A percentile compares a stretch with the other conserved stretches of the same genome.
phyloP scores from a whole-genome alignment of 768 basidiomycete species.

The Pleurotus sapidus region DNA sequence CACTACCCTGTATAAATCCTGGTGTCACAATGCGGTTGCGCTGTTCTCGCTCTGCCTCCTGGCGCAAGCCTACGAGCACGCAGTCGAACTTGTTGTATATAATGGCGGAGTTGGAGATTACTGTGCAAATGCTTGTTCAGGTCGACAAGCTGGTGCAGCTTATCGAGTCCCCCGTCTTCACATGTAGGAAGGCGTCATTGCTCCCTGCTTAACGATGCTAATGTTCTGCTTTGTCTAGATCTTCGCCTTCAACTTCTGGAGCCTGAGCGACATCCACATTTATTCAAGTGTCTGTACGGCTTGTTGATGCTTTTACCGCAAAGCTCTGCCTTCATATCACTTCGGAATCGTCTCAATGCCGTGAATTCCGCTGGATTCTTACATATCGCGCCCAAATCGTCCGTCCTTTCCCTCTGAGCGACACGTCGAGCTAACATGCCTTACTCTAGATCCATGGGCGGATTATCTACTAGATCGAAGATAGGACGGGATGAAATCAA shows the following conservation, averaged over 20 bases:
- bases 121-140: constrained; percentile 91
- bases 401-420: constrained; percentile 21
- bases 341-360: constrained; percentile 90
- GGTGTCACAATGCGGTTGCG: constrained; percentile 98
- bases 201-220: background rate
- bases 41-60: constrained; percentile 95
- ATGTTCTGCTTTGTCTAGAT: constrained; percentile 37
- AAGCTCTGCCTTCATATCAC: constrained; percentile 92
- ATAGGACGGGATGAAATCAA: constrained; percentile 87
- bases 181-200: constrained; percentile 54
- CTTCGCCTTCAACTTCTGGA: constrained; percentile 92
- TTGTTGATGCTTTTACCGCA: constrained; percentile 96
- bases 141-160: constrained; percentile 97
- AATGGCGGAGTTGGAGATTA: constrained; percentile 98
- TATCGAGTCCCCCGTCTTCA: constrained; percentile 98
- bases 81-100: constrained; percentile 93
- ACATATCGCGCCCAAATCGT: constrained; percentile 88
- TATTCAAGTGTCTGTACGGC: constrained; percentile 98
- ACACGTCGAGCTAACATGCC: background rate
- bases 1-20: constrained; percentile 90
- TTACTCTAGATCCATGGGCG: constrained; percentile 22
- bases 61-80: constrained; percentile 98
- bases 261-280: constrained; percentile 92
- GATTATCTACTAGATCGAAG: constrained; percentile 67
- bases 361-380: constrained; percentile 95